Percentiles rank a stretch among this genome's conserved stretches.
Evolutionary conservation across 2,329 filamentous ascomycete species (phyloP).

Genomic region (Cercospora beticola): DNA sequence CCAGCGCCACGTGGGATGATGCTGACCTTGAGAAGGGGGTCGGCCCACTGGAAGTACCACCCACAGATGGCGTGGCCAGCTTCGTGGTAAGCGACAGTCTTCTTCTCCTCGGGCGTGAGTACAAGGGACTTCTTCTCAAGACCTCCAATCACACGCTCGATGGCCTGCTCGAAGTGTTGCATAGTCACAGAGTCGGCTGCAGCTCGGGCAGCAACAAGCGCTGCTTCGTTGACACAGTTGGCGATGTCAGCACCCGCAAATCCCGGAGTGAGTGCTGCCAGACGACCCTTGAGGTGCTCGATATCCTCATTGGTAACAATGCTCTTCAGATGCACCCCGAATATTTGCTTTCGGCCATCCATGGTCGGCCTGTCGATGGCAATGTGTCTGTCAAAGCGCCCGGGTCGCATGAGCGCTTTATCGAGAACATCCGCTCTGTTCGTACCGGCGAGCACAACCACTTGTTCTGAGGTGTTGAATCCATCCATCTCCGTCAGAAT

Average conservation of each 20-base stretch:
- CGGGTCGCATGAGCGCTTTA: conserved; percentile 92
- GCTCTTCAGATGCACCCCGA: conserved; percentile 89
- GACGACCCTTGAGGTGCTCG: conserved; percentile 80
- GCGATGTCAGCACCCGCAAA: conserved; percentile 98
- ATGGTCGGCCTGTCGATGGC: conserved; percentile 93
- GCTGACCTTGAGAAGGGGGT: conserved; percentile 94
- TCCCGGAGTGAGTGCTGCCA: conserved; percentile 89
- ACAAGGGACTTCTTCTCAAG: conserved; percentile 97
- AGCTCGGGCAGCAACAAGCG: conserved; percentile 83
- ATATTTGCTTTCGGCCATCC: conserved; percentile 94
- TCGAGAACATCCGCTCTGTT: conserved; percentile 94
- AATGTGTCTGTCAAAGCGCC: conserved; percentile 96
- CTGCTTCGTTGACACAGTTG: conserved; percentile 97
- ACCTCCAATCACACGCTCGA: conserved; percentile 94
- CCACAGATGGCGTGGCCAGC: conserved; percentile 97
- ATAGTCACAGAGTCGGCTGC: conserved; percentile 80
- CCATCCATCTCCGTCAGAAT: conserved; percentile 99
- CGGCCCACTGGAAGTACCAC: conserved; percentile 96
- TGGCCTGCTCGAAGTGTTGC: conserved; percentile 93
- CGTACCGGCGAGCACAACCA: conserved; percentile 94
- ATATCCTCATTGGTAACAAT: conserved; percentile 90
- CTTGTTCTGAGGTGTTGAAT: conserved; percentile 94
- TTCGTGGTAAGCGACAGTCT: conserved; percentile 95
- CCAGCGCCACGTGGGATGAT: conserved; percentile 96
- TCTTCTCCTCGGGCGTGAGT: conserved; percentile 89